Percentiles rank a stretch among this genome's conserved stretches.
These are phyloP conservation scores for Rubia peregrina DNA, from an alignment of 305 asterid species.

Conservation along the genomic window DNA sequence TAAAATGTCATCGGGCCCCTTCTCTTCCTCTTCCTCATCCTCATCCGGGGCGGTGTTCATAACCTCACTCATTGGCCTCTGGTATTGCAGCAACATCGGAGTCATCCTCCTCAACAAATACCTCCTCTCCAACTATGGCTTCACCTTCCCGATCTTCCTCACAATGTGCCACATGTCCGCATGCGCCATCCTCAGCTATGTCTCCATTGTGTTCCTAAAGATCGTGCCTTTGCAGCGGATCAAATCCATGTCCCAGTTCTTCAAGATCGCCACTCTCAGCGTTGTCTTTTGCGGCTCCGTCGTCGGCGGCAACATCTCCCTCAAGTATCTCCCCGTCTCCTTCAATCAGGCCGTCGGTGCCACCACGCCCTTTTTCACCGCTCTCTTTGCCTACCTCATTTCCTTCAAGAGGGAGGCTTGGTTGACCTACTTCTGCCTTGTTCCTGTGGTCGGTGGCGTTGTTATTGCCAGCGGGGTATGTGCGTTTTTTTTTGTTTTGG, in stretches of 20 bases:
- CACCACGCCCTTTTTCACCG: slow-evolving; percentile 94
- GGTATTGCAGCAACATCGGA: slow-evolving; percentile 89
- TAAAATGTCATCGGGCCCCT: slow-evolving; percentile 18
- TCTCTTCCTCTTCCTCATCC: slow-evolving; percentile 15
- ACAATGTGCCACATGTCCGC: slow-evolving; percentile 99
- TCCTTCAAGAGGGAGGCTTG: slow-evolving; percentile 80
- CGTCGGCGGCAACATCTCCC: slow-evolving; percentile 90
- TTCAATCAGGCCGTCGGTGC: slow-evolving; percentile 99
- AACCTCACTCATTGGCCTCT: slow-evolving; percentile 44
- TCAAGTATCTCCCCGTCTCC: slow-evolving; percentile 70
- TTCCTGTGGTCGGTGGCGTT: slow-evolving; percentile 92
- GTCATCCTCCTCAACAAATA: slow-evolving; percentile 88
- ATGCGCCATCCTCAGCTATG: slow-evolving; percentile 84
- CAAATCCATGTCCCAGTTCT: slow-evolving; percentile 76
- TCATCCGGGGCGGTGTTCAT: slow-evolving; percentile 35
- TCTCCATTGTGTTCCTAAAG: slow-evolving; percentile 70
- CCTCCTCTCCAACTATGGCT: slow-evolving; percentile 83
- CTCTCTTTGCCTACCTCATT: slow-evolving; percentile 76
- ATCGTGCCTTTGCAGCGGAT: slow-evolving; percentile 74
- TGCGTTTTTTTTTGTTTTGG: neutral
- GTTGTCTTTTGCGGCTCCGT: slow-evolving; percentile 89
- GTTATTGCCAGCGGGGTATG: slow-evolving; percentile 97
- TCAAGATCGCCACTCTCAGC: slow-evolving; percentile 72
- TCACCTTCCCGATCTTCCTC: slow-evolving; percentile 77
- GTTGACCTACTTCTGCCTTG: slow-evolving; percentile 76